phyloP scores from a whole-genome alignment of 495 filamentous ascomycete genomes.

The Tuber borchii region DNA sequence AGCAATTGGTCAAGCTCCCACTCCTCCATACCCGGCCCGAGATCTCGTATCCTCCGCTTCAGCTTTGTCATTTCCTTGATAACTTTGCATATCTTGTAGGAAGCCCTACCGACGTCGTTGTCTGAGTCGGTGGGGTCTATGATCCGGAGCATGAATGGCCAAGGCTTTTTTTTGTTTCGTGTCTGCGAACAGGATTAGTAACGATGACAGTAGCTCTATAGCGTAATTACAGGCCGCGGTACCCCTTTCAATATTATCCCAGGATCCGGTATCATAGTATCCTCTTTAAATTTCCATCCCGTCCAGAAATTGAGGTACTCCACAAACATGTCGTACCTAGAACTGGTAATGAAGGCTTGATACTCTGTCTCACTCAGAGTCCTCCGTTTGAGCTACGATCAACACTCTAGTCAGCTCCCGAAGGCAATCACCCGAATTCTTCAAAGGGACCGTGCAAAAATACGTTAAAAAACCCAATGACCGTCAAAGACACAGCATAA shows the following conservation, averaged over 20 bases:
- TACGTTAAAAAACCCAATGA: constrained; percentile 35
- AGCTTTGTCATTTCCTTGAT: background rate
- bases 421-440: background rate
- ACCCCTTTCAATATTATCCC: background rate
- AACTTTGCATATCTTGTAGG: background rate
- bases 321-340: background rate
- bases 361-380: background rate
- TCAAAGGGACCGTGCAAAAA: background rate
- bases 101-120: constrained; percentile 11
- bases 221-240: background rate
- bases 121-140: constrained; percentile 17
- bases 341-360: background rate
- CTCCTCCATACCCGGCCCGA: background rate
- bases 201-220: background rate
- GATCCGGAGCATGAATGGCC: background rate
- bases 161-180: background rate
- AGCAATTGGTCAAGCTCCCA: background rate
- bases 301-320: background rate
- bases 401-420: constrained; percentile 2
- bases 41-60: background rate
- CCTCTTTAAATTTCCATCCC: background rate
- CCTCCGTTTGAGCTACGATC: background rate
- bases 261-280: background rate
- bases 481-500: constrained; percentile 23
- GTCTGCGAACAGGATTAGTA: background rate